Base-by-base conservation (phyloP, 495 filamentous ascomycete species). In the Aspergillus diversus region DNA sequence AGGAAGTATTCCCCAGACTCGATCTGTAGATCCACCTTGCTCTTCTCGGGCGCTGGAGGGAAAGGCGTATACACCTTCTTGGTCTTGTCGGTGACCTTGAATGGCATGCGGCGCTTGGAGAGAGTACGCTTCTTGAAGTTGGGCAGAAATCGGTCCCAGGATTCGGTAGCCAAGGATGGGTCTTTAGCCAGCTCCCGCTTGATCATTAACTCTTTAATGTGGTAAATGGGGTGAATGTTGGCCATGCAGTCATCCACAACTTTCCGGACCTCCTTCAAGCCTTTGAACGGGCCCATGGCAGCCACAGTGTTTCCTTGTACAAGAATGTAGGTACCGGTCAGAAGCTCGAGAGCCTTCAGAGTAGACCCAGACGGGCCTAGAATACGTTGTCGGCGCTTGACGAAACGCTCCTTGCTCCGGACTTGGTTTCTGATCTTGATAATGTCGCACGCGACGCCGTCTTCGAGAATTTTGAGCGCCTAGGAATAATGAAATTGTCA, bases 121-220 rank as follows among this genome's bases (percentile, higher is more conserved):
- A 97, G 84, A 49, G 87, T 97, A 62, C 92, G 85, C 82, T 95
- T 97, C 87, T 97, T 98, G 83, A 97, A 99, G 74, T 99, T 92
- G 27, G 95, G 95, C 35, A 99, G 81, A 80, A 97, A 99, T 7
- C 96, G 89, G 66, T 95, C 91, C 95, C 95, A 99, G 68, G 89
- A 92, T 75, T 98, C 92, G 68, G 89, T 81, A 35, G 83, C 89
- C 21, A 99, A 84, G 33, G 89, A 89, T 3, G 94, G 94, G 71
- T 98, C 94, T 76, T 97, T 97, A 53, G 90, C 90, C n/a, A 99
- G 82, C 77, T 99, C 96, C 33, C 93, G 89, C 80, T 97, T 97
- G 80, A 99, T 97, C 95, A 98, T 97, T 72, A 98, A 84, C 74
- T 97, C 93, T 81, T 99, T 99, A 80, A 99, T 94, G 70, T 93